Conservation (phyloP, 177 flowering plant genomes). For the Vitis hybrid region DNA sequence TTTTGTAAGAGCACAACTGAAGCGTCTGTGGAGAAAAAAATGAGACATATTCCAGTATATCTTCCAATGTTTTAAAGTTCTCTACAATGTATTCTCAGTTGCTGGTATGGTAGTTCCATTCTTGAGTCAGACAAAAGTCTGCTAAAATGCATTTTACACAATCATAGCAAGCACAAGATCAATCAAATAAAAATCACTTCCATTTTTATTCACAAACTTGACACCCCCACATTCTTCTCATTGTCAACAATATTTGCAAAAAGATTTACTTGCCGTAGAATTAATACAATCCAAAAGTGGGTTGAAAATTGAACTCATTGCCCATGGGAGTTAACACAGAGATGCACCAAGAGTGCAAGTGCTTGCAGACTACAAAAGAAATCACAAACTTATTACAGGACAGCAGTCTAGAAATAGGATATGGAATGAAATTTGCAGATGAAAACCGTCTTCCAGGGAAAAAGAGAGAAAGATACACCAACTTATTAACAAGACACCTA, state of each 20-base stretch:
- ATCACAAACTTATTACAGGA: constrained; percentile 31
- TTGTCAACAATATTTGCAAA: background rate
- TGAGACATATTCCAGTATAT: too few species aligned
- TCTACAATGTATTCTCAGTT: too few species aligned
- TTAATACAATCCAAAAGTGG: constrained; percentile 3
- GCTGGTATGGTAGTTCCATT: too few species aligned
- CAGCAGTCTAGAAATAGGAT: constrained; percentile 14
- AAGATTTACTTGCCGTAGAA: background rate
- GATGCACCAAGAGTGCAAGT: constrained; percentile 11
- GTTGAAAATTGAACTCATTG: constrained; percentile 8
- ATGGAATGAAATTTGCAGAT: background rate
- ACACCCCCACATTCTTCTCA: background rate
- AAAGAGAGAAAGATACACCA: constrained; percentile 2
- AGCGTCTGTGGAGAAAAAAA: too few species aligned
- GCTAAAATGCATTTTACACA: background rate
- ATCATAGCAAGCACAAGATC: background rate
- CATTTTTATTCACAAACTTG: constrained; percentile 6
- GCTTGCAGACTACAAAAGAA: constrained; percentile 13
- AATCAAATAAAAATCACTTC: background rate
- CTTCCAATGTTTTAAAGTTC: too few species aligned
- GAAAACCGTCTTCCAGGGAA: constrained; percentile 5
- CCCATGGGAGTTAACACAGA: constrained; percentile 3
- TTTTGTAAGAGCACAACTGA: too few species aligned
- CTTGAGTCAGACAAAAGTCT: too few species aligned
- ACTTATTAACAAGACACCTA: constrained; percentile 26